Base-by-base conservation (phyloP, 1,284 basidiomycete genomes). In the Fomitopsis pinicola region DNA sequence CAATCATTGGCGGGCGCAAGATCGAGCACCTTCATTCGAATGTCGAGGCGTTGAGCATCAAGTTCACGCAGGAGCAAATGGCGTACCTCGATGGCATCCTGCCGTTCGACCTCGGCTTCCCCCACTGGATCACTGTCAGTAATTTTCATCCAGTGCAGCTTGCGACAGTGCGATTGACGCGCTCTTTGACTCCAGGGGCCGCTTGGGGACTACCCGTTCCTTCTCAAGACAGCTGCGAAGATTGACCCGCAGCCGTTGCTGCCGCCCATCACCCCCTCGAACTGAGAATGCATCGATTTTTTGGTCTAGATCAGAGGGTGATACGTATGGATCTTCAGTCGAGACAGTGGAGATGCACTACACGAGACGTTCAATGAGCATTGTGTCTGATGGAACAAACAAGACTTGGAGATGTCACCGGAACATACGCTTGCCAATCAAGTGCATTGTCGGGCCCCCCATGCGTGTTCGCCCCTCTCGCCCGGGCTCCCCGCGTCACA, bases 81-180 rank as follows among this genome's bases (percentile, higher is more conserved):
- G 60, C 70, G 53, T 72, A 71, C 55, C 57, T 83, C 4, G 81
- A 82, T 59, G 71, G 69, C 9, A 65, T 77, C 17, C 7, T 75
- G 8, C 71, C 75, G 0, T 80, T 81, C 64, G 73, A 80, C 45
- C 64, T 59, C 8, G 81, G 80, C 1, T 82, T 81, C 68, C 80
- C 80, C 0, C 57, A 63, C 54, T 56, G 26, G 6, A 50, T 78
- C 55, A 72, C 79, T 17, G 78, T 82, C 44, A 64, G 79, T 38
- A n/a, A n/a, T 10, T 40, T 14, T 28, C 15, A 8, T n/a, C n/a
- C n/a, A 42, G 3, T 10, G 36, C 14, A 22, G 3, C 22, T 15
- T 3, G 30, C 19, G 17, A 10, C 19, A 28, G 17, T 9, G 19
- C 3, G 5, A 26, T 26, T 46, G 5, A 46, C 45, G 19, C 46